Base-by-base conservation (phyloP, 1,139 yeast species). In the Kurtzmaniella quercitrusa region DNA sequence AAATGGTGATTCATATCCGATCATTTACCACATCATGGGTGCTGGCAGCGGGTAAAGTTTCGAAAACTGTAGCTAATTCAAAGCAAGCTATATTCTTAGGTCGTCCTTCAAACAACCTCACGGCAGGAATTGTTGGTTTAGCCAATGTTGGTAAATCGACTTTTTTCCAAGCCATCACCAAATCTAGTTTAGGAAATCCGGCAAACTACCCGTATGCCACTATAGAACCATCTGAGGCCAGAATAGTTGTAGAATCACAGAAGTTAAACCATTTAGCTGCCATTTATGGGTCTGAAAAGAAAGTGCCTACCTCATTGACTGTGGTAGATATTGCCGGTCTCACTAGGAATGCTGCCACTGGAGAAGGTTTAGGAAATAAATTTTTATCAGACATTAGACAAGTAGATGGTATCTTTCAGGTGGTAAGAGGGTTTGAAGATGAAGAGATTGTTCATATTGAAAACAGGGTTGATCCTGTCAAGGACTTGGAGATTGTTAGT, bases 121-220 rank as follows among this genome's bases (percentile, higher is more conserved):
- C 81, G 16, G 68, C 65, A 57, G 78, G 77, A 9, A 80, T 85
- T 2, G 91, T 85, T 8, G 91, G 91, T 1, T 65, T 85, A 27
- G 91, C 93, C 29, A 85, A 85, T 61, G 95, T 91, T 52, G 98
- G 98, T 62, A 93, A 93, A 70, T 91, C 98, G 40, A 85, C 93
- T 21, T 85, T 85, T 66, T 85, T 85, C 79, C 93, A 79, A 56
- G 81, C 81, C 23, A 81, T 91, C 49, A 90, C 98, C 29, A 77
- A 79, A 48, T 77, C 85, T 8, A 73, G 68, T 14, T 60, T 84
- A 42, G 90, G 93, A 0, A 84, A 82, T 48, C 90, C 91, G 1
- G 91, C 89, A 23, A 85, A 85, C 58, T 85, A 84, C 55, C 91
- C 93, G 3, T 85, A 81, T 63, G 93, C 91, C 12, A 85, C 93